Evolutionary conservation across 2,329 filamentous ascomycete species (phyloP), one percentile per base, ranked within the genome.

Genomic region (Phialophora chinensis): DNA sequence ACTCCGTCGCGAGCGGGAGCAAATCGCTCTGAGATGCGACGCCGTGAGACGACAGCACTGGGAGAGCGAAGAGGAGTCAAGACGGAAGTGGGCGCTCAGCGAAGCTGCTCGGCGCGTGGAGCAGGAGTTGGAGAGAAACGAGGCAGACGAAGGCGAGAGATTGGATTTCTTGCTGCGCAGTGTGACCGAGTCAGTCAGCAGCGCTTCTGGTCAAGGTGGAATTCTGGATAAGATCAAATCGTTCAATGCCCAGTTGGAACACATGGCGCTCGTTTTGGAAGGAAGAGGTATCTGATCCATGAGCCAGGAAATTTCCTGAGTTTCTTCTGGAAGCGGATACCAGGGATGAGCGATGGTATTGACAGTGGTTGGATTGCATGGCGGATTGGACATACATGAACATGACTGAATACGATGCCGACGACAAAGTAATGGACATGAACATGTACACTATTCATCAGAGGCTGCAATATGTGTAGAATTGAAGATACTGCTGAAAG

Each of bases 1-100:
- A 23, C 68, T 85, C n/a, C 80, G 84, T 58, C 79, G 77, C 58
- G 77, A 81, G 71, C 77, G 84, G 63, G 81, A 85, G 65, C 78
- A 79, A 25, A 72, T 86, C 57, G 82, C 82, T 5, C 69, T 86
- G 63, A 78, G 79, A 63, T 83, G 81, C 72, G 85, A 86, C 71
- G 79, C 80, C 20, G 78, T 85, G 71, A 74, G 81, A 68, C 73
- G 73, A 69, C 77, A 74, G 67, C 78, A 81, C 67, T 74, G 74
- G 50, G 77, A 79, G 59, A 76, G 77, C 66, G 79, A 81, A 67
- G 73, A 76, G 75, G 50, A 75, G 70, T 62, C 73, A 60, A 35
- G 69, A 70, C n/a, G 65, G 67, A 44, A 66, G 68, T 44, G 74
- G 75, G 23, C 65, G 65, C 31, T 66, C 53, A 57, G 68, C 55